Evolutionary conservation across 2,329 filamentous ascomycete species (phyloP).

Genomic region (Dactylellina leptospora): DNA sequence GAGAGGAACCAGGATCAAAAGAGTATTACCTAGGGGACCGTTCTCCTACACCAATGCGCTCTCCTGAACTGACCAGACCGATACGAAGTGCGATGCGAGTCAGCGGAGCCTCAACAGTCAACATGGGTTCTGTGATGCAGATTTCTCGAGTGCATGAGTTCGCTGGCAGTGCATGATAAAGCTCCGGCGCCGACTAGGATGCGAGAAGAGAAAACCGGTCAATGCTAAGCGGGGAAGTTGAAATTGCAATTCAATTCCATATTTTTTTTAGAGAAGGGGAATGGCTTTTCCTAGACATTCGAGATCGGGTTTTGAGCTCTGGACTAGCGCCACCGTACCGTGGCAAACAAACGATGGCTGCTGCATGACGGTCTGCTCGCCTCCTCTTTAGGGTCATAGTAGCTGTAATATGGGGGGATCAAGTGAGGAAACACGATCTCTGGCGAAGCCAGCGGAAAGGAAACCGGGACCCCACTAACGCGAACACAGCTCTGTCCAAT

Average conservation of each 20-base stretch:
- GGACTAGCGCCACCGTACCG: conserved; percentile 25
- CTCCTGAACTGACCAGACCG: conserved; percentile 4
- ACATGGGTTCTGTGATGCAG: conserved; percentile 3
- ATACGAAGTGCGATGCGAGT: conserved; percentile 28
- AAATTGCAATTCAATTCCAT: conserved; percentile 22
- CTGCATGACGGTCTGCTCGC: conserved; percentile 3
- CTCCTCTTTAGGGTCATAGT: too few species aligned
- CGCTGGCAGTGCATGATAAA: conserved; percentile 45
- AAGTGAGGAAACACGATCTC: too few species aligned
- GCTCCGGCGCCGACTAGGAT: conserved; percentile 14
- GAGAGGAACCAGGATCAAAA: conserved; percentile 7
- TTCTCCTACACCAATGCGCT: too few species aligned
- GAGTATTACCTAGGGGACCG: not conserved
- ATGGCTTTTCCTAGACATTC: not conserved
- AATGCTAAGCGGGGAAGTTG: not conserved
- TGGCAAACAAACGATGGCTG: conserved; percentile 31
- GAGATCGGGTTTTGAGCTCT: not conserved
- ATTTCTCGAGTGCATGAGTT: conserved; percentile 34
- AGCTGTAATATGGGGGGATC: too few species aligned
- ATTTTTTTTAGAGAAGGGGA: not conserved
- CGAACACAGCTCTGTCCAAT: conserved; percentile 3
- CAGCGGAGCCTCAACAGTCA: conserved; percentile 50
- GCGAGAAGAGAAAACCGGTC: conserved; percentile 10
- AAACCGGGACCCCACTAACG: conserved; percentile 7
- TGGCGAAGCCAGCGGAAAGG: conserved; percentile 6